A percentile compares a stretch with the other conserved stretches of the same genome.
Evolutionary conservation across 164 flowering plant genomes (phyloP).

Genomic region (Tetrastigma voinierianum): DNA sequence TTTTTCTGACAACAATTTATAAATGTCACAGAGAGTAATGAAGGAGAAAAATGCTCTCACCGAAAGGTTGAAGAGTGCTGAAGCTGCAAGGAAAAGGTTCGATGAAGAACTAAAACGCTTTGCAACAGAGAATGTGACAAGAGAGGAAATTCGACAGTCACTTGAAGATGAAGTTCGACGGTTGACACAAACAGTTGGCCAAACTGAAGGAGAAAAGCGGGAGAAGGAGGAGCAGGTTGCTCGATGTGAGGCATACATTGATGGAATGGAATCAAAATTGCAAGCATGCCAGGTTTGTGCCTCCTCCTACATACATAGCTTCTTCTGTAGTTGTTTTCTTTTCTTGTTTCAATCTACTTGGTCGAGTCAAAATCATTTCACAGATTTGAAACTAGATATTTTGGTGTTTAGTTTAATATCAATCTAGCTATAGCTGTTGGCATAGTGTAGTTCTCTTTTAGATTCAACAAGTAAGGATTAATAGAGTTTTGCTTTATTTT

Average conservation of each 20-base stretch:
- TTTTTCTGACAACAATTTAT: not conserved
- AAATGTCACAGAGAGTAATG: slow-evolving; percentile 66
- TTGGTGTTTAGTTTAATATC: no score
- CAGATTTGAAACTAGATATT: no score
- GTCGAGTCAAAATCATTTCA: no score
- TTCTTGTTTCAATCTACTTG: not conserved
- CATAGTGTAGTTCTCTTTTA: no score
- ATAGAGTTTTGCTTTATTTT: no score
- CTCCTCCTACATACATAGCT: not conserved
- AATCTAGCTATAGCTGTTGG: no score
- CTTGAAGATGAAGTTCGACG: slow-evolving; percentile 93
- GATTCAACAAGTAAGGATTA: no score
- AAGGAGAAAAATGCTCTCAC: slow-evolving; percentile 97
- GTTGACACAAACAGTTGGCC: slow-evolving; percentile 86
- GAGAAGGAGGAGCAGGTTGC: slow-evolving; percentile 97
- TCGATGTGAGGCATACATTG: slow-evolving; percentile 92
- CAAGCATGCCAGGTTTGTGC: slow-evolving; percentile 81
- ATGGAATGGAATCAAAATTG: slow-evolving; percentile 88
- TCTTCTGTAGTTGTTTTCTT: not conserved
- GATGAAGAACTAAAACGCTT: slow-evolving; percentile 91
- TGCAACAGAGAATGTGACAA: slow-evolving; percentile 82
- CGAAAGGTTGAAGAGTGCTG: slow-evolving; percentile 88
- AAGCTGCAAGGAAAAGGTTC: slow-evolving; percentile 82
- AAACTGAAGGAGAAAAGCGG: slow-evolving; percentile 88
- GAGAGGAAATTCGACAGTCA: slow-evolving; percentile 83